These are phyloP conservation scores for Trichoderma afroharzianum DNA, from an alignment of 2,329 filamentous ascomycete species.

Conservation along the genomic window DNA sequence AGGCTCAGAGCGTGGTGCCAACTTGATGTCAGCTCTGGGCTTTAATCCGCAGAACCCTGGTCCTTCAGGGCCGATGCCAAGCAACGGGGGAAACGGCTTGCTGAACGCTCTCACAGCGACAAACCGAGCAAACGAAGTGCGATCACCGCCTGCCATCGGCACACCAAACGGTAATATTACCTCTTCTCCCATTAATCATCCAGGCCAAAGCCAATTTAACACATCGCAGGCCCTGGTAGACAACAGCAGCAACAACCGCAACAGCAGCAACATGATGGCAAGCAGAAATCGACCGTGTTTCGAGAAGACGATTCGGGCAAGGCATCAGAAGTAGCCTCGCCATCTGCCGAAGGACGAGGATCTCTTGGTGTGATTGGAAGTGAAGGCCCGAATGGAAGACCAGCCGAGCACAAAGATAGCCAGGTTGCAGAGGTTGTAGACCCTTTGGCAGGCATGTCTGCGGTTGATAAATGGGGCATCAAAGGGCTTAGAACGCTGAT, in stretches of 20 bases:
- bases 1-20: constrained; percentile 51
- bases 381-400: constrained; percentile 38
- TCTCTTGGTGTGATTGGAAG: constrained; percentile 47
- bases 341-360: constrained; percentile 36
- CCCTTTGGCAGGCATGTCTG: constrained; percentile 58
- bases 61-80: constrained; percentile 33
- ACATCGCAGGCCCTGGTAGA: not conserved
- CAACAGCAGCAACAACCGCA: not conserved
- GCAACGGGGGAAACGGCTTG: constrained; percentile 56
- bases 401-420: constrained; percentile 42
- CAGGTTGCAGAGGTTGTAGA: constrained; percentile 47
- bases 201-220: not conserved
- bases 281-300: constrained; percentile 39
- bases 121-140: constrained; percentile 46
- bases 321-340: constrained; percentile 34
- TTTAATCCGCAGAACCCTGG: constrained; percentile 48
- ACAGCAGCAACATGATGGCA: constrained; percentile 39
- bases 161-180: constrained; percentile 22
- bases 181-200: not conserved
- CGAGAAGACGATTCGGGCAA: constrained; percentile 41
- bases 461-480: constrained; percentile 61
- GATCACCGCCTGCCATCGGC: constrained; percentile 45
- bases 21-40: constrained; percentile 51
- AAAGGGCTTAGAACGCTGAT: constrained; percentile 62
- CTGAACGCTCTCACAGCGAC: constrained; percentile 62